Conservation (phyloP, 2,329 filamentous ascomycete species). For the Graphium sp. region DNA sequence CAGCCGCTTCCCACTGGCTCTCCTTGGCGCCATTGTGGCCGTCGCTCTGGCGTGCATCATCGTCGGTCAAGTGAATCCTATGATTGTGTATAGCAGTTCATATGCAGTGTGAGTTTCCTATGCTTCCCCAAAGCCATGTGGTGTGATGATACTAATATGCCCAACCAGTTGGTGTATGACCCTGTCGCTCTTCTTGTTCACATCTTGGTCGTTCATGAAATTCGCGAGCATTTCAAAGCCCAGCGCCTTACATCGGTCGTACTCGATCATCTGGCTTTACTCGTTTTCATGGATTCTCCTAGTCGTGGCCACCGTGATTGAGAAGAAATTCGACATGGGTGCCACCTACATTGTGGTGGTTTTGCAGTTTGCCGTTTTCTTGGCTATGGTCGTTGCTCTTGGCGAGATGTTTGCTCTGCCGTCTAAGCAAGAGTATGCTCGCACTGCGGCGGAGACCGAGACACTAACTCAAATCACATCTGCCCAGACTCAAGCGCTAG, state of each 20-base stretch:
- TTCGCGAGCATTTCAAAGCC: conserved; percentile 67
- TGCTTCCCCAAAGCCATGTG: not conserved
- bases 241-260: conserved; percentile 71
- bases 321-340: conserved; percentile 54
- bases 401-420: conserved; percentile 66
- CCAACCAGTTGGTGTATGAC: conserved; percentile 59
- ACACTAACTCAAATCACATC: too few species aligned
- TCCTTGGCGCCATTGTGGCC: conserved; percentile 49
- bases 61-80: conserved; percentile 68
- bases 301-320: conserved; percentile 56
- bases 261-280: conserved; percentile 74
- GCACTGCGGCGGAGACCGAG: too few species aligned
- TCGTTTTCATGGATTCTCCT: conserved; percentile 55
- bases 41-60: conserved; percentile 59
- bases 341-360: conserved; percentile 72
- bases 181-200: conserved; percentile 60
- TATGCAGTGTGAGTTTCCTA: conserved; percentile 47
- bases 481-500: too few species aligned
- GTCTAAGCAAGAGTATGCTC: conserved; percentile 53
- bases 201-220: conserved; percentile 69
- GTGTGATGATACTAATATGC: not conserved
- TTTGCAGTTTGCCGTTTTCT: conserved; percentile 58
- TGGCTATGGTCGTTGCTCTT: conserved; percentile 59
- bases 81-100: conserved; percentile 77
- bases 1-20: conserved; percentile 65